Base-by-base conservation (phyloP, 371 early-diverging fungal species). In the Chytridiales sp. region DNA sequence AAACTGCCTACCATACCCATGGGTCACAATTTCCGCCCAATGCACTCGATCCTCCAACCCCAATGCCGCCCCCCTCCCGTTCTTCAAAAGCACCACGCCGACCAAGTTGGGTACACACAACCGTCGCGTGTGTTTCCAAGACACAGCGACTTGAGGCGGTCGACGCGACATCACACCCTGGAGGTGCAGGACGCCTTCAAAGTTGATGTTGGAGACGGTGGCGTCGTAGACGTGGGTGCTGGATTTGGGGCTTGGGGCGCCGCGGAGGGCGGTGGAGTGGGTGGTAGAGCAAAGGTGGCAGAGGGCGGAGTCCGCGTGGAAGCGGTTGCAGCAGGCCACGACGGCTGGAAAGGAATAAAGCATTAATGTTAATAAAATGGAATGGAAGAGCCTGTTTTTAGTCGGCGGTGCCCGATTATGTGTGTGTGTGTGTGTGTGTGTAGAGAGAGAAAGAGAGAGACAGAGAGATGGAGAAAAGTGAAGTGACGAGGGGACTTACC, bases 161-260 rank as follows among this genome's bases (percentile, higher is more conserved):
- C 40, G 30, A 8, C 69, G 65, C 29, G 62, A 62, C 19, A 17
- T 30, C 21, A 69, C 22, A 4, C 62, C 44, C 22, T 50, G 15
- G 27, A 64, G n/a, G 44, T 19, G 62, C 15, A 69, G 17, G 15
- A 38, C 21, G 29, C 56, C 66, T 50, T 69, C 69, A 44, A 56
- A 65, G 22, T 40, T 52, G n/a, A 59, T 46, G 24, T 52, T 47
- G 11, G 61, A 15, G 11, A 69, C 61, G 35, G 26, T 39, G n/a
- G 59, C 65, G 43, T 69, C 69, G 55, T 69, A 69, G 6, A 69
- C 40, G 31, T 69, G 65, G 17, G 66, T 65, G n/a, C 62, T 56
- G 11, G 67, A 61, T 15, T 22, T 17, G 8, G 35, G 46, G 27
- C 62, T 36, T 9, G 67, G 62, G 6, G 56, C 39, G 19, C 57